Evolutionary conservation across 257 asterid genomes (phyloP).

Genomic region (Plantago major): DNA sequence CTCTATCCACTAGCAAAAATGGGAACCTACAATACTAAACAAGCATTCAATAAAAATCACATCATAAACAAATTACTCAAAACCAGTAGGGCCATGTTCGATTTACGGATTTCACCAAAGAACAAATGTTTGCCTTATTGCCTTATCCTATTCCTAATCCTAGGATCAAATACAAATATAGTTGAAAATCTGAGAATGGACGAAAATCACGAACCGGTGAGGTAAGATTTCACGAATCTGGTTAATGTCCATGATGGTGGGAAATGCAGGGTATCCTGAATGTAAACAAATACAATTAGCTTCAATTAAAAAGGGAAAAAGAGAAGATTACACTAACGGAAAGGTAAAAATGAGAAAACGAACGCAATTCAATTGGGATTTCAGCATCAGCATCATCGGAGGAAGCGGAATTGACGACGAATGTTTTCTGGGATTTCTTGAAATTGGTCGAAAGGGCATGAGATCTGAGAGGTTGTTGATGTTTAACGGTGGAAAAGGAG

Average conservation of each 20-base stretch:
- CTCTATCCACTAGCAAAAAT: constrained; percentile 87
- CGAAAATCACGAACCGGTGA: constrained; percentile 50
- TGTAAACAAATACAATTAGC: not conserved
- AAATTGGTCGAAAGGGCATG: constrained; percentile 30
- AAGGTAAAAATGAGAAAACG: constrained; percentile 12
- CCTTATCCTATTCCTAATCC: not conserved
- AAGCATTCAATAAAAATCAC: constrained; percentile 17
- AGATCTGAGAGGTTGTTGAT: constrained; percentile 35
- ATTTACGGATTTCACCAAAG: too few species aligned
- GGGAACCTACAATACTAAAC: constrained; percentile 50
- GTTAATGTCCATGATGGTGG: constrained; percentile 75
- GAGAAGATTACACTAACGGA: not conserved
- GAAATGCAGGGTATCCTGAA: constrained; percentile 68
- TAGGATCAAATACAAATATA: not conserved
- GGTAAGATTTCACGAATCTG: constrained; percentile 86
- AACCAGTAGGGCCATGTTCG: too few species aligned
- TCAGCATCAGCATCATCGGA: constrained; percentile 35
- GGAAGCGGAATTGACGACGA: constrained; percentile 42
- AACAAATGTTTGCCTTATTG: not conserved
- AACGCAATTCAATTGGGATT: constrained; percentile 84
- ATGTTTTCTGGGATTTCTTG: constrained; percentile 28
- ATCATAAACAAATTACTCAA: not conserved
- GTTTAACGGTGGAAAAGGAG: constrained; percentile 32
- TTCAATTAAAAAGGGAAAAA: not conserved
- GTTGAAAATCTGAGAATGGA: not conserved